Evolutionary conservation across 2,329 filamentous ascomycete genomes (phyloP), one percentile per base, ranked within the genome.

Genomic region (Colletotrichum sp.): DNA sequence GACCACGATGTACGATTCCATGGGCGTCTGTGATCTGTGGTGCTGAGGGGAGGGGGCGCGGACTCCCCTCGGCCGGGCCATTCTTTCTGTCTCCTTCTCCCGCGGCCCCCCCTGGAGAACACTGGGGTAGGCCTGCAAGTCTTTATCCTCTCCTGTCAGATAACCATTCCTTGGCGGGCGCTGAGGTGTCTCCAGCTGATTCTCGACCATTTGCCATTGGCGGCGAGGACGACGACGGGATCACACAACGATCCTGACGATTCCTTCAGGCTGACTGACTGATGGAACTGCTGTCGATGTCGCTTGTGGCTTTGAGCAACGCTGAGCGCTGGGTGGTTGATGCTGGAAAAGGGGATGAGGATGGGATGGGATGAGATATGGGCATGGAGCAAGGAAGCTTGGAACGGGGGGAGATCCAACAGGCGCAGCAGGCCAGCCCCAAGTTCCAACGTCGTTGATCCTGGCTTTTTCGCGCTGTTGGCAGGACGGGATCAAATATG

Each of bases 61-160:
- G 44, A 13, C 44, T 30, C 15, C 69, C 26, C 60, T 71, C 62
- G 57, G 39, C 44, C 57, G 64, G 34, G 32, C 44, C 62, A 34
- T 32, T 65, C 44, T 34, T 28, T 68, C 28, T 68, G 34, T 49
- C 21, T 49, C 39, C 34, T 32, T 49, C 36, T 52, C 59, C 59
- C 59, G 18, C 12, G 21, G 18, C 7, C 57, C 57, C 57, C 74
- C 70, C 64, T 76, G 70, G 65, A 52, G 59, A 44, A 57, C 64
- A 65, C 74, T 66, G 74, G 74, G 74, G 71, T 74, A 76, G 64
- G 64, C 74, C 59, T 76, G 74, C 49, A 36, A 21, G 28, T 69
- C 44, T 64, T 76, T 52, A 44, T 65, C 26, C 59, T 55, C 59
- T 66, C 44, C 59, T 59, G 59, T 52, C 49, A 74, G 74, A 76